A percentile compares a stretch with the other conserved stretches of the same genome.
These are phyloP conservation scores for Diaporthe amygdali DNA, from an alignment of 2,329 filamentous ascomycete species.

Conservation along the genomic window DNA sequence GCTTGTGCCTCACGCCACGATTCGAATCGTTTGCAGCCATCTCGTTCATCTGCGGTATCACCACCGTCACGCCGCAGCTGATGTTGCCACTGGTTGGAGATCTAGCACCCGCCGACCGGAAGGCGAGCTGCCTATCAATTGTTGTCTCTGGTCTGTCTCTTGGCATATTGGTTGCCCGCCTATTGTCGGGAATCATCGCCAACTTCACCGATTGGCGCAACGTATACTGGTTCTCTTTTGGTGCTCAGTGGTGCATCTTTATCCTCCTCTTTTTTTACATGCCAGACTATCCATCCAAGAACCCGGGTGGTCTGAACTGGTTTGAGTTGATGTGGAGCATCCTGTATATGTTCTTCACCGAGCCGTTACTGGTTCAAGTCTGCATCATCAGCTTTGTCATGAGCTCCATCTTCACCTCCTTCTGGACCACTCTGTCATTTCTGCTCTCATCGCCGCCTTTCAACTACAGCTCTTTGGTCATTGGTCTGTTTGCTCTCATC, in stretches of 20 bases:
- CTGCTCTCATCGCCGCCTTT: slow-evolving; percentile 75
- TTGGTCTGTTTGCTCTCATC: slow-evolving; percentile 81
- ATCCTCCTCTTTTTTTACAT: slow-evolving; percentile 72
- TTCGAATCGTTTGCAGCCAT: slow-evolving; percentile 71
- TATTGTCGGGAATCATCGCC: slow-evolving; percentile 77
- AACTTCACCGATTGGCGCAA: slow-evolving; percentile 77
- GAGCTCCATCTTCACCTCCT: slow-evolving; percentile 55
- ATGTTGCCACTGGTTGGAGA: slow-evolving; percentile 85
- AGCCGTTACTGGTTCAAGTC: slow-evolving; percentile 74
- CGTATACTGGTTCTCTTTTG: slow-evolving; percentile 80
- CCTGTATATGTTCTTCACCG: slow-evolving; percentile 62
- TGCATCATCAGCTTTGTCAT: slow-evolving; percentile 70
- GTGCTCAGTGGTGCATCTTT: slow-evolving; percentile 71
- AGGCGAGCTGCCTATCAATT: slow-evolving; percentile 73
- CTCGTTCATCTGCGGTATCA: slow-evolving; percentile 76
- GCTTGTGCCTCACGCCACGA: slow-evolving; percentile 70
- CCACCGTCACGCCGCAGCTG: slow-evolving; percentile 78
- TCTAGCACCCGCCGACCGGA: slow-evolving; percentile 71
- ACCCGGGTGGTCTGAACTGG: slow-evolving; percentile 69
- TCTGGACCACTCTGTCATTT: slow-evolving; percentile 76
- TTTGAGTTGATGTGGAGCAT: slow-evolving; percentile 70
- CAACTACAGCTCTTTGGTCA: slow-evolving; percentile 67
- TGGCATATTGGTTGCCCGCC: slow-evolving; percentile 76
- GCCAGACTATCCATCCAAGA: slow-evolving; percentile 81
- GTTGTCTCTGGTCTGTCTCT: slow-evolving; percentile 78